Evolutionary conservation across 2,329 filamentous ascomycete genomes (phyloP).

Genomic region (Colletotrichum eleusines): DNA sequence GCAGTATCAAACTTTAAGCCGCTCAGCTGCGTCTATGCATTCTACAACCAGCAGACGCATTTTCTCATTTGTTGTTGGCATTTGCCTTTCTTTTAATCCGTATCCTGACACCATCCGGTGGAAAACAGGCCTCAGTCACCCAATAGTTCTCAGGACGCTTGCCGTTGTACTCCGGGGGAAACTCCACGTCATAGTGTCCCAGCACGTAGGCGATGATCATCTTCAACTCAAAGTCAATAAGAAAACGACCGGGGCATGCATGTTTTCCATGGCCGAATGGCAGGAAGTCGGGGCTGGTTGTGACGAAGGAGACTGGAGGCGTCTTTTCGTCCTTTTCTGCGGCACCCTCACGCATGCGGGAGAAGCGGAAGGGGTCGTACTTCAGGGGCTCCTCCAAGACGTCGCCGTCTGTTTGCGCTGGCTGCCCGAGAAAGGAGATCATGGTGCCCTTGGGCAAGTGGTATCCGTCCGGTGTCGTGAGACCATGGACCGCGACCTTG

Average conservation of each 20-base stretch:
- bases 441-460: constrained; percentile 50
- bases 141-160: constrained; percentile 37
- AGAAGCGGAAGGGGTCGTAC: constrained; percentile 58
- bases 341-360: constrained; percentile 50
- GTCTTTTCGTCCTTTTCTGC: constrained; percentile 43
- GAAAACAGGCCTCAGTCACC: constrained; percentile 37
- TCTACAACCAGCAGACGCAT: too few relatives aligned
- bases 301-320: constrained; percentile 47
- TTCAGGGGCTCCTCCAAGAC: constrained; percentile 51
- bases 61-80: background rate
- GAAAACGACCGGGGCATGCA: constrained; percentile 49
- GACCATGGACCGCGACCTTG: constrained; percentile 46
- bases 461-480: constrained; percentile 50
- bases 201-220: constrained; percentile 46
- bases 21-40: background rate
- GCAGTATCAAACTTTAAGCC: background rate
- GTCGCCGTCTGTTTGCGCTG: constrained; percentile 49
- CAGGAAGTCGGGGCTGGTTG: constrained; percentile 48
- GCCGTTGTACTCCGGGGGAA: constrained; percentile 38
- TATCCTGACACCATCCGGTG: constrained; percentile 21
- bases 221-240: constrained; percentile 50
- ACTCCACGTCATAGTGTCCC: constrained; percentile 39
- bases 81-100: constrained; percentile 28
- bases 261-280: constrained; percentile 53
- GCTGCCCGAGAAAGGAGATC: constrained; percentile 50